Evolutionary conservation across 495 filamentous ascomycete genomes (phyloP).

Genomic region (Tuber melanosporum): DNA sequence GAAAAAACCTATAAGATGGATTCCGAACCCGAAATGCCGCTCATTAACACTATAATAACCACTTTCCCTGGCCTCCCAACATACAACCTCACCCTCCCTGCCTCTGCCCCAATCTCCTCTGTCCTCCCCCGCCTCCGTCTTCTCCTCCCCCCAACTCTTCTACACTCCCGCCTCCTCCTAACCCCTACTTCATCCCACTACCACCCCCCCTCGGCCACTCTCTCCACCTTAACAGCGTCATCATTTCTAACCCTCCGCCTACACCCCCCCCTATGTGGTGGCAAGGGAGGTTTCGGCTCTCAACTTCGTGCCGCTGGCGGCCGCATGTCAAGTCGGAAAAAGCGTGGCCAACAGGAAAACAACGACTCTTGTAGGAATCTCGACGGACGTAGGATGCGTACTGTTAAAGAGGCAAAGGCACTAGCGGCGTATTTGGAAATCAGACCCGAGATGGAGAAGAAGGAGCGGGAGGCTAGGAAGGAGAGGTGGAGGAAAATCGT

Average conservation of each 20-base stretch:
- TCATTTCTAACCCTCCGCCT: slow-evolving; percentile 74
- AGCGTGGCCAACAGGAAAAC: slow-evolving; percentile 69
- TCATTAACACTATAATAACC: slow-evolving; percentile 72
- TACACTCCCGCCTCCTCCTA: slow-evolving; percentile 56
- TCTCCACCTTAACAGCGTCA: slow-evolving; percentile 48
- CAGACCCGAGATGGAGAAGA: slow-evolving; percentile 93
- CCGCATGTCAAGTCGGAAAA: slow-evolving; percentile 91
- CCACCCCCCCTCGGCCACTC: slow-evolving; percentile 49
- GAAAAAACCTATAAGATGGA: slow-evolving; percentile 8
- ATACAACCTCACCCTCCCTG: slow-evolving; percentile 61
- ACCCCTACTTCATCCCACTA: slow-evolving; percentile 75
- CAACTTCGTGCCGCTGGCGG: slow-evolving; percentile 94
- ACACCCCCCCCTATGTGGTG: slow-evolving; percentile 66
- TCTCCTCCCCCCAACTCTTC: slow-evolving; percentile 44
- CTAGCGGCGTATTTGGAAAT: slow-evolving; percentile 90
- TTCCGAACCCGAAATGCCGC: slow-evolving; percentile 30
- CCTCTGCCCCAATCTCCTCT: slow-evolving; percentile 59
- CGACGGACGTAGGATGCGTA: slow-evolving; percentile 82
- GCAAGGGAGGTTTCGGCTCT: slow-evolving; percentile 95
- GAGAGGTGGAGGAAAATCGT: slow-evolving; percentile 79
- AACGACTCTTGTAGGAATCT: slow-evolving; percentile 87
- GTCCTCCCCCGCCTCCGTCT: slow-evolving; percentile 61
- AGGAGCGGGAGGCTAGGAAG: slow-evolving; percentile 75
- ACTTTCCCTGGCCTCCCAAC: slow-evolving; percentile 77
- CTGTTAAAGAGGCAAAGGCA: slow-evolving; percentile 88